These are phyloP conservation scores for Heteromeles arbutifolia DNA, from an alignment of 306 rosid genomes.

Conservation along the genomic window DNA sequence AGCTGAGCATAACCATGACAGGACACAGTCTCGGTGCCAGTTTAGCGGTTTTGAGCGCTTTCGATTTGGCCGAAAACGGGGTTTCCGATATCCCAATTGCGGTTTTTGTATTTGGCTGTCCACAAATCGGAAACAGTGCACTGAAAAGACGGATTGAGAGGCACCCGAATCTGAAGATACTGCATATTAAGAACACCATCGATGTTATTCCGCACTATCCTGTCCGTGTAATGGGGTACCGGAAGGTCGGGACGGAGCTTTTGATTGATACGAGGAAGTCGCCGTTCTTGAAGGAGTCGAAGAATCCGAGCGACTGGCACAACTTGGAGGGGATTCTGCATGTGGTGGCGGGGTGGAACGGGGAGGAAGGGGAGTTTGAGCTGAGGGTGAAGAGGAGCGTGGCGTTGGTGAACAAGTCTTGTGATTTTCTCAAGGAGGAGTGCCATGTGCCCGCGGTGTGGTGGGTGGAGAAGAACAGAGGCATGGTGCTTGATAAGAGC, in stretches of 20 bases:
- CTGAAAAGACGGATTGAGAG: not conserved
- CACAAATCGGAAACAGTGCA: constrained; percentile 22
- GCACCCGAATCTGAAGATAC: constrained; percentile 19
- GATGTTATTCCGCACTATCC: constrained; percentile 45
- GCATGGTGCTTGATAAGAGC: constrained; percentile 37
- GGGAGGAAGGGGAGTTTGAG: constrained; percentile 34
- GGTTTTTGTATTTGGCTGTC: constrained; percentile 42
- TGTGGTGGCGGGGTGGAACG: constrained; percentile 76
- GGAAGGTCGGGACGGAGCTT: constrained; percentile 31
- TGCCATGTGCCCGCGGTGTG: constrained; percentile 38
- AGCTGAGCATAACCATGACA: constrained; percentile 33
- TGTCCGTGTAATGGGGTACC: constrained; percentile 36
- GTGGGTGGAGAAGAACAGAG: constrained; percentile 74
- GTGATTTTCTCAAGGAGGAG: constrained; percentile 40
- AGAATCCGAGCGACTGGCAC: constrained; percentile 54
- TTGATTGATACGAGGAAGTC: constrained; percentile 51
- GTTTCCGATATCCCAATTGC: constrained; percentile 32
- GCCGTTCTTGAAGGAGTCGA: constrained; percentile 43
- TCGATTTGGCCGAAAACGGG: constrained; percentile 56
- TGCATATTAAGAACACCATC: constrained; percentile 43
- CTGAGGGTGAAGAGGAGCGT: constrained; percentile 59
- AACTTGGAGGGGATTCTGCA: constrained; percentile 66
- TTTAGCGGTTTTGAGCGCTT: constrained; percentile 38
- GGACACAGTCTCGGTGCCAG: constrained; percentile 69
- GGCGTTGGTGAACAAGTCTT: constrained; percentile 61